phyloP scores from a whole-genome alignment of 108 stramenopile species.

The Ochromonas danica region DNA sequence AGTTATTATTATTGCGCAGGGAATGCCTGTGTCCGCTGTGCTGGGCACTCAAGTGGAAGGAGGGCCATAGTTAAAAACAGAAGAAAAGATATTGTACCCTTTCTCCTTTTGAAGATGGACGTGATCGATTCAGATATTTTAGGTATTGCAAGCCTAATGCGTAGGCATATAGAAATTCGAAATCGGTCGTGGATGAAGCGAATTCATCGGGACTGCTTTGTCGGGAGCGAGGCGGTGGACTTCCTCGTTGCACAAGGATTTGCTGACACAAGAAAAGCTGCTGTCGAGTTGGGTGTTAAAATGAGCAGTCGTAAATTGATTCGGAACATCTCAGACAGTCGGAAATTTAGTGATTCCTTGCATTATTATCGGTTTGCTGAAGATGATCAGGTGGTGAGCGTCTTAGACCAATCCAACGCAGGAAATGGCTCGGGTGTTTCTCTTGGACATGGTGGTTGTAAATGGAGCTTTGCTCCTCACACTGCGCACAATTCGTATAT shows the following conservation, averaged over 20 bases:
- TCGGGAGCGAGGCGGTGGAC: constrained; percentile 28
- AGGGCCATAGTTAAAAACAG: too few species aligned
- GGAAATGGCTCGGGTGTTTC: not conserved
- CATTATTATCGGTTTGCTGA: constrained; percentile 27
- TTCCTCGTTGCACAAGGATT: constrained; percentile 29
- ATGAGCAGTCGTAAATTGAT: constrained; percentile 1
- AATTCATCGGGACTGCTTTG: constrained; percentile 29
- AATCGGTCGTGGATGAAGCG: constrained; percentile 36
- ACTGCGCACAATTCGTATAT: constrained; percentile 34
- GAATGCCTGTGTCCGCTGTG: too few species aligned
- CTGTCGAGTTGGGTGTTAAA: constrained; percentile 21
- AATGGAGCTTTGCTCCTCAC: constrained; percentile 22
- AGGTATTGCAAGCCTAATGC: constrained; percentile 7
- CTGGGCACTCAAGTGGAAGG: too few species aligned
- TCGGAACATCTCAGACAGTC: not conserved
- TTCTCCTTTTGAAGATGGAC: not conserved
- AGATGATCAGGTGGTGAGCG: not conserved
- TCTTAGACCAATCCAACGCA: constrained; percentile 1
- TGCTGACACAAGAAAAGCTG: constrained; percentile 10
- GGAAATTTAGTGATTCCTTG: constrained; percentile 19
- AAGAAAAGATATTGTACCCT: too few species aligned
- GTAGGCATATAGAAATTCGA: constrained; percentile 32
- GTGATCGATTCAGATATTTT: constrained; percentile 18
- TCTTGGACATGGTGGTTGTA: constrained; percentile 29
- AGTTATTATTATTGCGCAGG: too few species aligned